Evolutionary conservation across 2,329 filamentous ascomycete genomes (phyloP).

Genomic region (Fusarium sp.): DNA sequence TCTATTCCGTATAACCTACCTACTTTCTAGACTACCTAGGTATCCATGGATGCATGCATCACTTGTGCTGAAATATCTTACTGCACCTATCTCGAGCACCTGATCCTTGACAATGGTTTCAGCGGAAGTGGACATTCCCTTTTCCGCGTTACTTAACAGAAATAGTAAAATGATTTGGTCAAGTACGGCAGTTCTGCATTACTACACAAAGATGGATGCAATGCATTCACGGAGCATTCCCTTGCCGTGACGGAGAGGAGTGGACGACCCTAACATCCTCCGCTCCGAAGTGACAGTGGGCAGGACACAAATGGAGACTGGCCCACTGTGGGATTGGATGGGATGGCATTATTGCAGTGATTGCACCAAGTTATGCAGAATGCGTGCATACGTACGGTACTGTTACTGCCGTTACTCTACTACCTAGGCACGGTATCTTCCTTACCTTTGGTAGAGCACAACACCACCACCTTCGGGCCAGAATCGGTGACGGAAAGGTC

Average conservation of each 20-base stretch:
- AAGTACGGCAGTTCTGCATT: conserved; percentile 13
- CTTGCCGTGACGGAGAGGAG: conserved; percentile 10
- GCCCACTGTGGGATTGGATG: neutral
- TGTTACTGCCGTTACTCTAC: neutral
- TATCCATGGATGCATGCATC: neutral
- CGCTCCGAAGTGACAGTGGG: neutral
- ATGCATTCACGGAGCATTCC: neutral
- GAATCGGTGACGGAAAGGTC: conserved; percentile 9
- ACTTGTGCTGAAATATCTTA: neutral
- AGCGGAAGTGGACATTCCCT: neutral
- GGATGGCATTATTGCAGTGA: neutral
- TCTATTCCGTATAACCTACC: neutral
- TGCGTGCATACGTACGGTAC: neutral
- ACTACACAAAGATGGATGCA: conserved; percentile 8
- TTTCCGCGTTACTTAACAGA: neutral
- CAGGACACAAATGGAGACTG: conserved; percentile 2
- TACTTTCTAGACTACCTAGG: too few relatives aligned
- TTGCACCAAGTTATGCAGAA: neutral
- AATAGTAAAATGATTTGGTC: neutral
- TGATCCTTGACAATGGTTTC: neutral
- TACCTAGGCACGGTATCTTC: neutral
- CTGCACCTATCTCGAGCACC: too few relatives aligned
- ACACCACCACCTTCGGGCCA: neutral
- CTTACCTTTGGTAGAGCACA: neutral
- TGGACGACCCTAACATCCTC: neutral